phyloP scores from a whole-genome alignment of 176 grass and related monocot genomes.

The Hsuehochloa calcarea region DNA sequence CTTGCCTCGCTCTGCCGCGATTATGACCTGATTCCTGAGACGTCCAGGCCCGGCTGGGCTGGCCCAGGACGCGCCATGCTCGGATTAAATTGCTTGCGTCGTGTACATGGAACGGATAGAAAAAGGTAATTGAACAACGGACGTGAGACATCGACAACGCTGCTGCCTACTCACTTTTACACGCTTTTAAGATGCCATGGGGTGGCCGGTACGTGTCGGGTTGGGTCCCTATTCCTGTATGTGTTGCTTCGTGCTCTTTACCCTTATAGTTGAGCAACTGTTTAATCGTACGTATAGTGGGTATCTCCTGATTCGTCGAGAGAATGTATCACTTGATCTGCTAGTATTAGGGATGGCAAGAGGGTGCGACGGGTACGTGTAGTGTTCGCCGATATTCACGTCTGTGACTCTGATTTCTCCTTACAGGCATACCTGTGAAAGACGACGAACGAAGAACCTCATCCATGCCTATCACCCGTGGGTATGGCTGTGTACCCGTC shows the following conservation, averaged over 20 bases:
- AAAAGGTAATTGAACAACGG: neutral
- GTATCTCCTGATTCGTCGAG: neutral
- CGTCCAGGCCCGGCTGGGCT: neutral
- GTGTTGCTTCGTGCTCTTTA: neutral
- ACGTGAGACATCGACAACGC: neutral
- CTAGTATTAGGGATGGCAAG: neutral
- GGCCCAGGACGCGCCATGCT: neutral
- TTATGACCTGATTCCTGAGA: neutral
- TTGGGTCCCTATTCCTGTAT: neutral
- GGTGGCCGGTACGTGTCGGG: neutral
- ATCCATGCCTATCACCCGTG: no score
- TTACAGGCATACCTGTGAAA: no score
- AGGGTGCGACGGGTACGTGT: no score
- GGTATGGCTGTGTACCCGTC: no score
- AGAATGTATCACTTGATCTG: neutral
- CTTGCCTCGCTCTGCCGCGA: neutral
- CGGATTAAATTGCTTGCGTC: neutral
- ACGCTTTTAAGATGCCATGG: neutral
- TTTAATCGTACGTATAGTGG: neutral
- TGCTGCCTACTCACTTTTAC: neutral
- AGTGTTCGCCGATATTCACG: no score
- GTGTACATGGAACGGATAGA: slow-evolving; percentile 9
- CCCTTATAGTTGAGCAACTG: no score
- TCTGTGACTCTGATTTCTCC: no score
- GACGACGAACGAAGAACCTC: no score